Conservation (phyloP, 352 stramenopile species). For the Phytophthora tubulina region DNA sequence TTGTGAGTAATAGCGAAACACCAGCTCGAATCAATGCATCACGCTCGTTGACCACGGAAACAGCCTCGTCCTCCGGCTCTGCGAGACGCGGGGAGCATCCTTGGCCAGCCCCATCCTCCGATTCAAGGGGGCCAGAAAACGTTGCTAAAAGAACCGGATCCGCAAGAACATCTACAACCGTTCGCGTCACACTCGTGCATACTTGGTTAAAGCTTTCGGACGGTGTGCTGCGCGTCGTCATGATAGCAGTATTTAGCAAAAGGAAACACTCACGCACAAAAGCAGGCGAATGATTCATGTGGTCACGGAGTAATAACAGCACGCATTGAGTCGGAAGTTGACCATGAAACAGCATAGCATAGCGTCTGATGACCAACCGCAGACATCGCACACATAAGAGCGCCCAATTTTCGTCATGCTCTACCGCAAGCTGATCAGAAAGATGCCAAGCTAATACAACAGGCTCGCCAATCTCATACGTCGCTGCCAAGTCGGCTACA, state of each 20-base stretch:
- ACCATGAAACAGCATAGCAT: slow-evolving; percentile 84
- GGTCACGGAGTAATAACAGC: slow-evolving; percentile 51
- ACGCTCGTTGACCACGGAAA: slow-evolving; percentile 67
- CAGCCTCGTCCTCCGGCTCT: slow-evolving; percentile 69
- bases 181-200: slow-evolving; percentile 54
- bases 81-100: slow-evolving; percentile 15
- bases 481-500: slow-evolving; percentile 66
- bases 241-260: slow-evolving; percentile 77
- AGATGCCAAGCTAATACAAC: slow-evolving; percentile 86
- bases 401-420: slow-evolving; percentile 68
- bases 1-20: slow-evolving; percentile 72
- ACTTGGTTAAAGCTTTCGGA: slow-evolving; percentile 72
- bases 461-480: slow-evolving; percentile 78
- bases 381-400: slow-evolving; percentile 74
- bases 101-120: slow-evolving; percentile 44
- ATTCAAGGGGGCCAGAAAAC: slow-evolving; percentile 46
- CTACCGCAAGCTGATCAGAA: slow-evolving; percentile 72
- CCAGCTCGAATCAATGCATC: slow-evolving; percentile 79
- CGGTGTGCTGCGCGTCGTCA: slow-evolving; percentile 68
- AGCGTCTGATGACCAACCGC: slow-evolving; percentile 73
- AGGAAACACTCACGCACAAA: slow-evolving; percentile 85
- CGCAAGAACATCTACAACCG: slow-evolving; percentile 68
- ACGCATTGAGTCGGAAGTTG: slow-evolving; percentile 73
- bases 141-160: slow-evolving; percentile 65
- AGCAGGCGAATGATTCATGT: slow-evolving; percentile 63